Base-by-base conservation (phyloP, 257 asterid species). In the Penstemon newberryi region DNA sequence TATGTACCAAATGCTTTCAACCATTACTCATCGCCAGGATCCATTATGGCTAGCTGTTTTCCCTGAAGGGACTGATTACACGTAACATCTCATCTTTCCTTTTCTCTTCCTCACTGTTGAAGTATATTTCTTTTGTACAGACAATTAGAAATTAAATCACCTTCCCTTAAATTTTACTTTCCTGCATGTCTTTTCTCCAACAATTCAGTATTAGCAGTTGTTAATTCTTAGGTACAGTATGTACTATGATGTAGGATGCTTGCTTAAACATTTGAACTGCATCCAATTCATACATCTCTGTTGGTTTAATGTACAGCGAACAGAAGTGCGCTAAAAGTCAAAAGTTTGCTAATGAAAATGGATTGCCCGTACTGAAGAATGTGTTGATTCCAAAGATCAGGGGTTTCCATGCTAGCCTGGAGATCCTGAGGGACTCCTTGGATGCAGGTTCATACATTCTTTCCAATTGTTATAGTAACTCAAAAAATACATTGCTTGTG, bases 11-110 rank as follows among this genome's bases (percentile, higher is more conserved):
- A 92, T 83, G 93, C 95, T 92, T 60, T 84, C 87, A 5, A 76
- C 82, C 15, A 82, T 75, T 61, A 51, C 72, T 64, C 78, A 83
- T 77, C 82, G 70, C 38, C 71, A 55, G 59, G 95, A 86, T 77
- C 93, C 97, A 8, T 83, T 92, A 54, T 92, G 98, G 98, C 97
- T 92, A 70, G 90, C 90, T 72, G 88, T 92, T 65, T 92, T 90
- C 79, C 97, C 98, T 1, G 98, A 92, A 81, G 98, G 98, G 76
- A 90, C 98, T 25, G 97, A 92, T 72, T 92, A 85, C 78, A 85
- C 86, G 98, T 92, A 90, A 68, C 0, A 8, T 72, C 84, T 67
- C 65, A 41, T 60, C 43, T 63, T 66, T 43, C 69, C 77, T 67
- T 75, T 50, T 65, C 53, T 70, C 8, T 60, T 66, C 43, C 51